Base-by-base conservation (phyloP, 1,139 yeast species). In the Scheffersomyces quercinus region DNA sequence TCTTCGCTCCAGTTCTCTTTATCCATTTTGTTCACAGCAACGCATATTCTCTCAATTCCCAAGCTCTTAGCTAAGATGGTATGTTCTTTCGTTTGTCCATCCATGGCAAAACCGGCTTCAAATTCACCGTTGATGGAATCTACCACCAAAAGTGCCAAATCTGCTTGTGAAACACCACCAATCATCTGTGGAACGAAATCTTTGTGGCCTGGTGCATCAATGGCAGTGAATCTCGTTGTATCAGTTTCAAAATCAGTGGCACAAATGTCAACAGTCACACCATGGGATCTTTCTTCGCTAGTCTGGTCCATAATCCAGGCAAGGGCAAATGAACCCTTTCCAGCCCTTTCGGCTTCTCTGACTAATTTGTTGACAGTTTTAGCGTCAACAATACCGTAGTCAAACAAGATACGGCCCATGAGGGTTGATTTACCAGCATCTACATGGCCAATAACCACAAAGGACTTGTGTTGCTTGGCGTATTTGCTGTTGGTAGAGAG, bases 291-390 rank as follows among this genome's bases (percentile, higher is more conserved):
- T 65, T 95, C 99, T 62, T 93, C 99, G 1, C 78, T 70, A 0
- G 98, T 90, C 64, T 91, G 97, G 62, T 95, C 99, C 88, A 93
- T 81, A 10, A 93, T 83, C 99, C 99, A 95, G 0, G 99, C 99
- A 43, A 91, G 74, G 11, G 97, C 95, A 67, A 95, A 95, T 1
- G 98, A 90, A 1, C 90, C 85, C 59, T 93, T 95, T 5, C 99
- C 99, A 1, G 81, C 77, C 45, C 77, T 79, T 45, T 86, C 89
- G 40, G 96, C 85, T 56, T 93, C 97, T 52, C 83, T 81, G 43
- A 88, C 82, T 49, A 88, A 70, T 59, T 86, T 88, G 57, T 87
- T 83, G 20, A 91, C 81, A 0, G 89, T 81, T 45, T 83, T 82
- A 38, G 84, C 80, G 55, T 88, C 93, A 4, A 95, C 88, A 2